Evolutionary conservation across 257 asterid species (phyloP).

Genomic region (Cruciata laevipes): DNA sequence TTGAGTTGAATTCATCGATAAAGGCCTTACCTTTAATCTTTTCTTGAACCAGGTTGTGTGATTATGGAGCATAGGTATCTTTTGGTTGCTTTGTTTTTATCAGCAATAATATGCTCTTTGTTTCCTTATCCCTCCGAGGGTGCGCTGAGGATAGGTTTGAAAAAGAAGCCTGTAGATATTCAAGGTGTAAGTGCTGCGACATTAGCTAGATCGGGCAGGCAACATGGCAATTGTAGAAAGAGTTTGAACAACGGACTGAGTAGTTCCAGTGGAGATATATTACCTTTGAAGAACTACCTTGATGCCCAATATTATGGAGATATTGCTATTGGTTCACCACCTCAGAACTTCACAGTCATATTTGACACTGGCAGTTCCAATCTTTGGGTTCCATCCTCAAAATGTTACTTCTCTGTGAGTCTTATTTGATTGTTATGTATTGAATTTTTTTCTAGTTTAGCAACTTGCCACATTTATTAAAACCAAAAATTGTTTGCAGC

Average conservation of each 20-base stretch:
- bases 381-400: constrained; percentile 95
- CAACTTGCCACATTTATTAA: background rate
- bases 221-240: constrained; percentile 24
- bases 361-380: constrained; percentile 97
- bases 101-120: constrained; percentile 41
- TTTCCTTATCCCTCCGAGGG: constrained; percentile 55
- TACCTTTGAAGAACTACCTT: constrained; percentile 72
- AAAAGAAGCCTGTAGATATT: constrained; percentile 50
- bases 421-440: constrained; percentile 10
- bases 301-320: constrained; percentile 96
- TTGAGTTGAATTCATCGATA: background rate
- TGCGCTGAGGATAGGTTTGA: constrained; percentile 51
- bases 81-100: constrained; percentile 36
- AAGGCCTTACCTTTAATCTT: background rate
- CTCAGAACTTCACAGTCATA: constrained; percentile 82
- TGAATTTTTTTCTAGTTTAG: background rate
- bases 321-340: constrained; percentile 81
- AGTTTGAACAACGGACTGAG: constrained; percentile 29
- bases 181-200: constrained; percentile 46
- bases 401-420: constrained; percentile 92
- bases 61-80: constrained; percentile 48
- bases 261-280: constrained; percentile 39
- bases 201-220: constrained; percentile 36
- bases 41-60: constrained; percentile 32
- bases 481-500: constrained; percentile 29